These are phyloP conservation scores for Podila minutissima DNA, from an alignment of 192 early-diverging fungal species.

Conservation along the genomic window DNA sequence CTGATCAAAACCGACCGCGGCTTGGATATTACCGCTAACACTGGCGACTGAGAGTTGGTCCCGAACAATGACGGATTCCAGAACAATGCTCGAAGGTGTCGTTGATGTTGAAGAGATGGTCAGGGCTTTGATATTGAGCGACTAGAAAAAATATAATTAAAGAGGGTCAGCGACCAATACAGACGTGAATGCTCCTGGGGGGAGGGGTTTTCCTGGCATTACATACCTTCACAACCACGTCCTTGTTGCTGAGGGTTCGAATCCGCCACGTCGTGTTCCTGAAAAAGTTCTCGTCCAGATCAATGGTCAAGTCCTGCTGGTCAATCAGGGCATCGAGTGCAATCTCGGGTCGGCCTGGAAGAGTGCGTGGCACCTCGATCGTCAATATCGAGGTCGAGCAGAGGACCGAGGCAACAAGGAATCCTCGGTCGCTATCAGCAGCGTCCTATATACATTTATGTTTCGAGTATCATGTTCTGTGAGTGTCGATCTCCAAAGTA, in stretches of 20 bases:
- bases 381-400: slow-evolving; percentile 37
- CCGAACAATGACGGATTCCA: slow-evolving; percentile 23
- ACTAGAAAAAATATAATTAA: slow-evolving; percentile 2
- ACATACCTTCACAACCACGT: slow-evolving; percentile 26
- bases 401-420: slow-evolving; percentile 23
- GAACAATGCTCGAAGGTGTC: slow-evolving; percentile 9
- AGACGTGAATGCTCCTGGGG: too few species aligned
- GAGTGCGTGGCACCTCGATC: slow-evolving; percentile 26
- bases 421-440: slow-evolving; percentile 14
- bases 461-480: too few species aligned
- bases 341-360: slow-evolving; percentile 6
- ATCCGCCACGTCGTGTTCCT: slow-evolving; percentile 30
- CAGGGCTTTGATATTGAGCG: slow-evolving; percentile 33
- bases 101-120: slow-evolving; percentile 30
- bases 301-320: slow-evolving; percentile 29
- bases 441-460: slow-evolving; percentile 10
- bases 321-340: slow-evolving; percentile 19
- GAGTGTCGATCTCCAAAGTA: too few species aligned
- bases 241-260: slow-evolving; percentile 16
- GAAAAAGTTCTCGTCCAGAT: slow-evolving; percentile 13
- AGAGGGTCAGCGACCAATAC: background rate
- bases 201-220: background rate
- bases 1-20: slow-evolving; percentile 5
- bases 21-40: slow-evolving; percentile 37
- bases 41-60: slow-evolving; percentile 33